Base-by-base conservation (phyloP, 306 rosid genomes). In the Erythrophleum fordii region DNA sequence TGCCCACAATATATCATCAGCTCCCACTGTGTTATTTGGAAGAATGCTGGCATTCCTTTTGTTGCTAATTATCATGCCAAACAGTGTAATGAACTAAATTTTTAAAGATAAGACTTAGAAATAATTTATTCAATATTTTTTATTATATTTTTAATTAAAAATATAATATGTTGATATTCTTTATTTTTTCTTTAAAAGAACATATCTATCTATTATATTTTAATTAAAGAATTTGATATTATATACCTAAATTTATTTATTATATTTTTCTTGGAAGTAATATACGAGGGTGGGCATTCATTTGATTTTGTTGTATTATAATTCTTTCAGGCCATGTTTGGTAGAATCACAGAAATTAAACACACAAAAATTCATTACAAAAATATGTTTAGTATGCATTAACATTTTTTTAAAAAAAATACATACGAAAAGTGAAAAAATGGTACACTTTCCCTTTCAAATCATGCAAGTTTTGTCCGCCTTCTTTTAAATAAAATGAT, bases 1-100 rank as follows among this genome's bases (percentile, higher is more conserved):
- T 23, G 71, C 92, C 75, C 89, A 90, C 70, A 66, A 90, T 67
- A 67, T 94, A 78, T 81, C 88, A 64, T 85, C 91, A 39, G 86
- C 87, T 85, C 81, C 94, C 52, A 61, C 80, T 35, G 14, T 49
- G 70, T 46, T 79, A 20, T 73, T 53, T 44, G 90, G 89, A 76
- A 86, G 85, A 79, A 41, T 86, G 26, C 58, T 83, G 52, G 46
- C 90, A 20, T 65, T 89, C 75, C 80, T 83, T 51, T 72, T 90
- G 66, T 68, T 88, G 79, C 37, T 83, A 67, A 41, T 83, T 80
- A 77, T 85, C 70, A 68, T 89, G 59, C 80, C 86, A 52, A 85
- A 70, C 81, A 53, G 18, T 61, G 82, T 78, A 68, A 5, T 76
- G 35, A 66, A 11, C 31, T 66, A 66, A 66, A 26, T 37, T 25